Evolutionary conservation across 352 stramenopile species (phyloP), one percentile per base, ranked within the genome.

Genomic region (Globisporangium iwayamae): DNA sequence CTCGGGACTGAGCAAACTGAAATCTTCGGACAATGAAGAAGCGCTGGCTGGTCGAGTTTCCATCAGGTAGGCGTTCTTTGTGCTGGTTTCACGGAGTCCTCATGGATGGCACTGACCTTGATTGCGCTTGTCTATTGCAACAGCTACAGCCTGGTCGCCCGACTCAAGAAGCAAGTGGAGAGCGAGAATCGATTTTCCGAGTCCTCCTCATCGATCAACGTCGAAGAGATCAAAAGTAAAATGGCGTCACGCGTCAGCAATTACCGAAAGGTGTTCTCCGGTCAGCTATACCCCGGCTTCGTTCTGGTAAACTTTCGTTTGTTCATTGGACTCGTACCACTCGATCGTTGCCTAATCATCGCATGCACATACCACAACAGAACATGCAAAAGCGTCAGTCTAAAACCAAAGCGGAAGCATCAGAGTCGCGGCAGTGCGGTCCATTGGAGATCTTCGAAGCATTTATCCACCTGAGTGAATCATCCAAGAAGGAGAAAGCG

Each of bases 141-240:
- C 36, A 81, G 73, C 46, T 80, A 76, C 47, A 60, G 76, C 45
- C 55, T 79, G 47, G 68, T 73, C 11, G 56, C 65, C 22, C 65
- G 78, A 34, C 62, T 87, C 14, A 87, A 83, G 60, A 79, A 77
- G 58, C 66, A 78, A 53, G 67, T 75, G 13, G 78, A 87, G 64
- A 68, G 52, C 28, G 67, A 52, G 46, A 63, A 5, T 6, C 62
- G 54, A 10, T 14, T 32, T 7, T 54, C 36, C 16, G 54, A 63
- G 7, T 39, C 48, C 4, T n/a, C 53, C 2, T 53, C 22, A 1
- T 14, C 6, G 6, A 18, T 71, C 10, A 69, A 58, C 0, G 46
- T 82, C 10, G 60, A 72, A 25, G 41, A 76, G 6, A 58, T 85
- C 28, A 80, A 75, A 32, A 62, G 47, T 22, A 87, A 87, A 50